A percentile compares a stretch with the other conserved stretches of the same genome.
phyloP scores from a whole-genome alignment of 2,329 filamentous ascomycete genomes.

The Talaromyces piceae region DNA sequence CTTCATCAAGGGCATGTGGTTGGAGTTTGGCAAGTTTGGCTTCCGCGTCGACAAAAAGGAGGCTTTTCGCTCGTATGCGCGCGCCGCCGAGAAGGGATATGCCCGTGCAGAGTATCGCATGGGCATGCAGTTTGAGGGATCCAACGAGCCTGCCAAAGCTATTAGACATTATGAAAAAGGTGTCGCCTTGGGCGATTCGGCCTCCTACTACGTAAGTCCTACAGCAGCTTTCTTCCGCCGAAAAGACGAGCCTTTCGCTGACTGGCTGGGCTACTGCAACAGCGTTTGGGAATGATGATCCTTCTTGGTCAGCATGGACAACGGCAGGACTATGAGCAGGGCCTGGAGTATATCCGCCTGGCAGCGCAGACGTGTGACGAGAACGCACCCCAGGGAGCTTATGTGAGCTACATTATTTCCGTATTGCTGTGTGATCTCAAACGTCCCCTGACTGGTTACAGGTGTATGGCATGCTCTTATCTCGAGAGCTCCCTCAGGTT shows the following conservation, averaged over 20 bases:
- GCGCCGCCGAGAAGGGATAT: slow-evolving; percentile 80
- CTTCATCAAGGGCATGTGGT: slow-evolving; percentile 93
- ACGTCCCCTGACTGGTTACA: slow-evolving; percentile 13
- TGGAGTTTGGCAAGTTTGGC: slow-evolving; percentile 96
- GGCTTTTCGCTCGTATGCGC: slow-evolving; percentile 77
- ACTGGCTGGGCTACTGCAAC: slow-evolving; percentile 29
- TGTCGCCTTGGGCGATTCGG: slow-evolving; percentile 73
- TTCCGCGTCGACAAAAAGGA: slow-evolving; percentile 88
- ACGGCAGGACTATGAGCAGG: slow-evolving; percentile 67
- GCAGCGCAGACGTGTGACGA: slow-evolving; percentile 87
- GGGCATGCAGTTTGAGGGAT: slow-evolving; percentile 96
- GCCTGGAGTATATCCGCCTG: slow-evolving; percentile 72
- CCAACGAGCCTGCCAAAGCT: slow-evolving; percentile 85
- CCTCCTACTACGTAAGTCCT: slow-evolving; percentile 58
- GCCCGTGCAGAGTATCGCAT: slow-evolving; percentile 89
- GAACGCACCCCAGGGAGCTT: slow-evolving; percentile 93
- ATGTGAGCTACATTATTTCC: slow-evolving; percentile 40
- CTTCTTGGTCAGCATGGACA: slow-evolving; percentile 90
- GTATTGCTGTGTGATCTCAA: neutral
- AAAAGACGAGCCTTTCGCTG: no score
- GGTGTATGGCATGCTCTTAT: slow-evolving; percentile 89
- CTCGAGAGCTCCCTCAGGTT: slow-evolving; percentile 85
- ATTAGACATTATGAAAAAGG: slow-evolving; percentile 84
- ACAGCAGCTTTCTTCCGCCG: neutral
- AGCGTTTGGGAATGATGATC: slow-evolving; percentile 95